Evolutionary conservation across 768 basidiomycete species (phyloP).

Genomic region (Cytidiella melzeri): DNA sequence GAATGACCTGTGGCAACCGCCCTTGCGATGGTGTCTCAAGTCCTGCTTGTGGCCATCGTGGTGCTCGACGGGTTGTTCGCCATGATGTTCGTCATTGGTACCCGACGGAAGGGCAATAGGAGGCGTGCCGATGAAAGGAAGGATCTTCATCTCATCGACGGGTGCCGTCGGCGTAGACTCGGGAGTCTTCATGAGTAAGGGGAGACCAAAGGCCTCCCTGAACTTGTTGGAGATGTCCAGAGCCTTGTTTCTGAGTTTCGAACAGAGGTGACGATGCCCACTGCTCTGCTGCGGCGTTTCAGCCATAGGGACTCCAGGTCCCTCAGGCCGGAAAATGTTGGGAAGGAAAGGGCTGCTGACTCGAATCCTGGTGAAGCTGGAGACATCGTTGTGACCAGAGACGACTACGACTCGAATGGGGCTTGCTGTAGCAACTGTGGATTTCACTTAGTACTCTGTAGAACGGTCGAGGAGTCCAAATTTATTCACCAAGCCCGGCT

Average conservation of each 20-base stretch:
- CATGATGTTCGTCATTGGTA: not conserved
- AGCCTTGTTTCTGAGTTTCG: constrained; percentile 8
- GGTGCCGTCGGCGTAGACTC: not conserved
- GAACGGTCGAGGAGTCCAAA: no score
- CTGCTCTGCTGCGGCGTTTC: not conserved
- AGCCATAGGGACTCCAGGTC: constrained; percentile 9
- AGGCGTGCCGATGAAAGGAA: constrained; percentile 17
- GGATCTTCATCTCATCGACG: constrained; percentile 9
- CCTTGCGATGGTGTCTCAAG: constrained; percentile 17
- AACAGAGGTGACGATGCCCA: constrained; percentile 6
- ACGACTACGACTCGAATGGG: constrained; percentile 45
- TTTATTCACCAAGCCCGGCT: constrained; percentile 11
- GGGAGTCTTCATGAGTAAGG: not conserved
- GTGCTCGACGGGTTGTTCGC: not conserved
- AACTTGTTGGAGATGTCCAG: constrained; percentile 9
- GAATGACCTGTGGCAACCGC: constrained; percentile 35
- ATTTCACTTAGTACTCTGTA: no score
- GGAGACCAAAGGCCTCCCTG: constrained; percentile 10
- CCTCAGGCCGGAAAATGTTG: constrained; percentile 14
- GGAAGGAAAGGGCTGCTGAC: constrained; percentile 27
- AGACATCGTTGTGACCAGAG: constrained; percentile 21
- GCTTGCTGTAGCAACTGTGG: constrained; percentile 22
- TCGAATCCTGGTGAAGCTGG: constrained; percentile 34
- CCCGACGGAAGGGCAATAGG: not conserved
- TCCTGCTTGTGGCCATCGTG: constrained; percentile 26